These are phyloP conservation scores for Medicago truncatula DNA, from an alignment of 306 rosid species.

Conservation along the genomic window MtrunA17r5.0-ANR NC_053045.1:43502001-43502500, in stretches of 20 bases:
- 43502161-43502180: constrained; percentile 3
- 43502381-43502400: too few relatives aligned
- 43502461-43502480: constrained; percentile 6
- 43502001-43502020: neutral
- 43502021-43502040: constrained; percentile 28
- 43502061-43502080: neutral
- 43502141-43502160: constrained; percentile 8
- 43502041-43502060: constrained; percentile 8
- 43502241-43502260: constrained; percentile 29
- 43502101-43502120: neutral
- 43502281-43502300: constrained; percentile 3
- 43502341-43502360: neutral
- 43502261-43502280: constrained; percentile 15
- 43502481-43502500: neutral
- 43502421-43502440: constrained; percentile 9
- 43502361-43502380: constrained; percentile 2
- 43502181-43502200: neutral
- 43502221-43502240: neutral
- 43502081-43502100: constrained; percentile 7
- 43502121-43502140: constrained; percentile 4
- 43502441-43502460: constrained; percentile 11
- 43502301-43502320: constrained; percentile 13
- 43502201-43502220: neutral
- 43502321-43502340: neutral
- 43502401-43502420: constrained; percentile 10